Evolutionary conservation across 371 early-diverging fungal genomes (phyloP).

Genomic region (Syncephalastrum sp.): DNA sequence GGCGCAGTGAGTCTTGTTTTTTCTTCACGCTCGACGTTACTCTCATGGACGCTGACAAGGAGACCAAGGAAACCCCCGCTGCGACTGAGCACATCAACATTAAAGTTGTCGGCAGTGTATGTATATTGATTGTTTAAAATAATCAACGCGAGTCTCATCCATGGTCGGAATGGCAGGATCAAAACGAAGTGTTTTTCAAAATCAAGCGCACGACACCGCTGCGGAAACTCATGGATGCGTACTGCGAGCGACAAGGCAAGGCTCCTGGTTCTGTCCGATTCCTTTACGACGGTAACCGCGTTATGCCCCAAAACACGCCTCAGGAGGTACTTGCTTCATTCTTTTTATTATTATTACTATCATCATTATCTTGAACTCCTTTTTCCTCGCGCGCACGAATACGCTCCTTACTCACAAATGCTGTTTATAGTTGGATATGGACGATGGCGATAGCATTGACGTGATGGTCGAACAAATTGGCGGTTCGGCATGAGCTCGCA

Average conservation of each 20-base stretch:
- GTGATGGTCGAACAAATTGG: constrained; percentile 93
- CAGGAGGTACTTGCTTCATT: constrained; percentile 56
- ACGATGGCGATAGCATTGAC: constrained; percentile 93
- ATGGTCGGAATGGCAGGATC: constrained; percentile 49
- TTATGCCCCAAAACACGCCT: constrained; percentile 76
- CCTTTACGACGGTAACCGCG: constrained; percentile 85
- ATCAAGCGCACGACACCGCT: constrained; percentile 89
- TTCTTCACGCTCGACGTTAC: constrained; percentile 16
- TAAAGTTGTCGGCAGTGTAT: constrained; percentile 84
- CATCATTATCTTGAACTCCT: constrained; percentile 1
- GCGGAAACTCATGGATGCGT: constrained; percentile 91
- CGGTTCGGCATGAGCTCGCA: constrained; percentile 34
- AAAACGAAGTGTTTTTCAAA: constrained; percentile 87
- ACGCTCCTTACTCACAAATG: neutral
- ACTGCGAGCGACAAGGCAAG: constrained; percentile 82
- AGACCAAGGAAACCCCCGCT: constrained; percentile 54
- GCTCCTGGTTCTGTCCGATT: constrained; percentile 77
- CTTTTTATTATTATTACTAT: neutral
- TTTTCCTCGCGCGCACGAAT: constrained; percentile 1
- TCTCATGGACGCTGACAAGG: constrained; percentile 28
- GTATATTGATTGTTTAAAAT: constrained; percentile 19
- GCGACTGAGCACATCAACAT: constrained; percentile 83
- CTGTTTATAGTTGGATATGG: constrained; percentile 82
- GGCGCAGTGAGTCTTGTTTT: neutral
- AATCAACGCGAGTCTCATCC: constrained; percentile 5